Evolutionary conservation across 352 stramenopile species (phyloP).

Genomic region (Nothophytophthora sp.): DNA sequence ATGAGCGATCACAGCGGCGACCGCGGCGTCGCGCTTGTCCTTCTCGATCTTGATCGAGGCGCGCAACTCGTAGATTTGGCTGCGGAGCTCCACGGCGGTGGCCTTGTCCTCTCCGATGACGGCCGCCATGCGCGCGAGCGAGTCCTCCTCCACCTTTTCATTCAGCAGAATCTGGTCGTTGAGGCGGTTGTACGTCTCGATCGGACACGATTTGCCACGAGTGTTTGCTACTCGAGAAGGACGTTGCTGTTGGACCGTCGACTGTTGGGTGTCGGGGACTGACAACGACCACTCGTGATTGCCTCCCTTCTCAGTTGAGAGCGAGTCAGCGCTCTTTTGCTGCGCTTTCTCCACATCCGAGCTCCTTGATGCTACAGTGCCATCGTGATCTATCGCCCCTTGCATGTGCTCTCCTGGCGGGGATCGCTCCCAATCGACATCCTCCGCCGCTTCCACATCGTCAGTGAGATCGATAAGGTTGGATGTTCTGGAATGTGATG

Average conservation of each 20-base stretch:
- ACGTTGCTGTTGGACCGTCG: too few species aligned
- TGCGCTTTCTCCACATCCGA: too few species aligned
- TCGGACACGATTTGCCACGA: too few species aligned
- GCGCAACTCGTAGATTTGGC: slow-evolving; percentile 39
- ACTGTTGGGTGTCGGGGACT: too few species aligned
- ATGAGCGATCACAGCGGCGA: slow-evolving; percentile 40
- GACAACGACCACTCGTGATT: too few species aligned
- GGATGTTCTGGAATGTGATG: neutral
- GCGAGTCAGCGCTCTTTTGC: too few species aligned
- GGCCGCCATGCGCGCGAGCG: slow-evolving; percentile 14
- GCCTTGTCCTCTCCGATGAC: slow-evolving; percentile 25
- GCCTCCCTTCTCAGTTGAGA: too few species aligned
- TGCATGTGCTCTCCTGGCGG: too few species aligned
- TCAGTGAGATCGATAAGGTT: slow-evolving; percentile 20
- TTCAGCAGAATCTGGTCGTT: slow-evolving; percentile 48
- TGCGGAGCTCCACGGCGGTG: slow-evolving; percentile 32
- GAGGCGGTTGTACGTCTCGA: slow-evolving; percentile 34
- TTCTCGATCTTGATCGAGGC: slow-evolving; percentile 33
- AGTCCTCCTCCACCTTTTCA: slow-evolving; percentile 33
- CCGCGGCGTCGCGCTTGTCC: slow-evolving; percentile 36
- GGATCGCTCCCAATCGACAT: too few species aligned
- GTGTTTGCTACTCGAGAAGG: too few species aligned
- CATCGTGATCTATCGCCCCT: too few species aligned
- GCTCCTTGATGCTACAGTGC: too few species aligned
- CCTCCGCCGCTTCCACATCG: slow-evolving; percentile 8